Conservation (phyloP, 345 rosid species). For the Eucalyptus guilfoylei region DNA sequence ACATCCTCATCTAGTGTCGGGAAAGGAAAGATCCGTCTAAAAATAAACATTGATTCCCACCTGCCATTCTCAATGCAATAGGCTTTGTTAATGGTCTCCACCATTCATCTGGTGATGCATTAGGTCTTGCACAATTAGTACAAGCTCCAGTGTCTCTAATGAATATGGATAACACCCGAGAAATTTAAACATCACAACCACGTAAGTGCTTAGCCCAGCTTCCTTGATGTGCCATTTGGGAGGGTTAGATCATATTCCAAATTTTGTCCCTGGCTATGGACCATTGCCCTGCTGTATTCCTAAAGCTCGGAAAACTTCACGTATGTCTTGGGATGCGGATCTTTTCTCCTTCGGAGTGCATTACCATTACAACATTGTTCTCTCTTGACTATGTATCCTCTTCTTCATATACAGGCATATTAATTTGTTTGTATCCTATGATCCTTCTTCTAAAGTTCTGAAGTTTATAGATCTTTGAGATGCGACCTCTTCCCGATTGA, state of each 20-base stretch:
- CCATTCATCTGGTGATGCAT: neutral
- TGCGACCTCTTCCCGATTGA: neutral
- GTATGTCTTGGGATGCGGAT: neutral
- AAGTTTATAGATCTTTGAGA: neutral
- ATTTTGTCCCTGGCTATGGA: neutral
- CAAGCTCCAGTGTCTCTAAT: neutral
- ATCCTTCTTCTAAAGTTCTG: neutral
- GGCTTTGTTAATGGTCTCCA: neutral
- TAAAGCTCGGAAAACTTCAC: neutral
- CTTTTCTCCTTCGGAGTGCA: neutral
- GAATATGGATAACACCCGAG: neutral
- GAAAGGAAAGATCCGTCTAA: no score
- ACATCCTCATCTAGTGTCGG: no score
- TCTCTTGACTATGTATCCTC: neutral
- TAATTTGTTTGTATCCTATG: neutral
- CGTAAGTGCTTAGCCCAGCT: neutral
- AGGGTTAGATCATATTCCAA: neutral
- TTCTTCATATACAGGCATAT: neutral
- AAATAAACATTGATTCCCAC: neutral
- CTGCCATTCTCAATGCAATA: neutral
- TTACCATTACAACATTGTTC: fast-evolving
- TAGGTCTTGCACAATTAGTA: neutral
- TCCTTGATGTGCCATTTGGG: neutral
- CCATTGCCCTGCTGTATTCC: neutral
- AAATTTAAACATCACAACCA: neutral